Evolutionary conservation across 176 grass and related monocot genomes (phyloP), one percentile per base, ranked within the genome.

Genomic region (Miscanthus lutarioriparius): DNA sequence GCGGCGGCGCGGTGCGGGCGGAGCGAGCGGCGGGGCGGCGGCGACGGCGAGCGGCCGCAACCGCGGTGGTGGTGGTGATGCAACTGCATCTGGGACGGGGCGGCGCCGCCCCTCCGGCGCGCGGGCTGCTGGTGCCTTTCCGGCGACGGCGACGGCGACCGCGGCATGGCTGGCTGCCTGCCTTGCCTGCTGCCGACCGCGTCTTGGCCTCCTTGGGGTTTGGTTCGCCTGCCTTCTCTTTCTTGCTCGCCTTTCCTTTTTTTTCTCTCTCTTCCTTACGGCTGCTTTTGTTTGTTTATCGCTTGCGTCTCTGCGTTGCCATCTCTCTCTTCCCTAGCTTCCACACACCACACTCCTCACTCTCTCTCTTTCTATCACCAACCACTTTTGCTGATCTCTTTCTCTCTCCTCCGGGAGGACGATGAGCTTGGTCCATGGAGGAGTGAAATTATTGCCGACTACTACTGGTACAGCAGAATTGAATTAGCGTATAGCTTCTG

Each of bases 121-220:
- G 41, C 64, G 44, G 82, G 72, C 39, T 81, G 72, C 39, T 81
- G 76, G 85, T 41, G 58, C 92, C 84, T 94, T 76, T 82, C 88
- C 85, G 89, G 81, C 70, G 85, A 68, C 79, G 91, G 39, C 72
- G 91, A 67, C 51, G 91, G 43, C 51, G 92, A 41, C 83, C 83
- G 22, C 91, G 91, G 74, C 88, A 77, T 82, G 74, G 86, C 81
- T 81, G 69, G 87, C 85, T 84, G 70, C 85, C 81, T 76, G 87
- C 76, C 85, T 82, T 84, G 70, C 85, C 81, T 76, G 87, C 76
- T 87, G 84, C 87, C 86, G 90, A 85, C 89, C 83, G 80, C 86
- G 73, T 78, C 88, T 86, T 82, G 77, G 47, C 81, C 72, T 86
- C 76, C 85, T 80, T 92, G 84, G 86, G 90, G 72, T 86, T 85